Conservation (phyloP, 148 eudicot species). For the Simmondsia chinensis region DNA sequence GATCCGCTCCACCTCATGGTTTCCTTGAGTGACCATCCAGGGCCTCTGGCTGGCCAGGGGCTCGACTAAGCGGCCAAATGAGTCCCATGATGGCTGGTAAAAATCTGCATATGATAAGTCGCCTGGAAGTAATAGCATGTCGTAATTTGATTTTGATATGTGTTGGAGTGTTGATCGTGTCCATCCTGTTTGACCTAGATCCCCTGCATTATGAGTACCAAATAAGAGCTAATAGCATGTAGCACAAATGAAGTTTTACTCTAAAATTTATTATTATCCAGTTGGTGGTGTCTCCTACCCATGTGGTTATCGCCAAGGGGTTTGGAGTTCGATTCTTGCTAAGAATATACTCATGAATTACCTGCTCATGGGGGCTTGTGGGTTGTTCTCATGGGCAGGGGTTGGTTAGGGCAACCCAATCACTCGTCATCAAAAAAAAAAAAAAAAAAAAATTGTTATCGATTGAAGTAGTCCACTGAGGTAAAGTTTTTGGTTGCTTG, state of each 20-base stretch:
- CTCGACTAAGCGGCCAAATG: conserved; percentile 53
- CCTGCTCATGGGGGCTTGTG: too few species aligned
- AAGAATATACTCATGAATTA: too few species aligned
- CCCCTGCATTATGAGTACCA: conserved; percentile 27
- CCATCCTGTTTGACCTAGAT: conserved; percentile 73
- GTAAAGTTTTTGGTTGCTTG: too few species aligned
- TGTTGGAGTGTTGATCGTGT: conserved; percentile 54
- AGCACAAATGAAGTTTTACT: background rate
- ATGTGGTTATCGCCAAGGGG: too few species aligned
- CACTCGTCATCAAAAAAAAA: too few species aligned
- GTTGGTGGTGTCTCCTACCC: too few species aligned
- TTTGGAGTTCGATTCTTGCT: too few species aligned
- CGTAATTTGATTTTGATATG: conserved; percentile 43
- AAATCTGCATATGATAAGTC: conserved; percentile 68
- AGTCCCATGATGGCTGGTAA: conserved; percentile 53
- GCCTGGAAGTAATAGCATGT: conserved; percentile 56
- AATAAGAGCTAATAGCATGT: background rate
- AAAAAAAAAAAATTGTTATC: too few species aligned
- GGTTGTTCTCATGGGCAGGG: too few species aligned
- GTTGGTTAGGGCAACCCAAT: too few species aligned
- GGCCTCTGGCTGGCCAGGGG: conserved; percentile 68
- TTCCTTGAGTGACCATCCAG: conserved; percentile 84
- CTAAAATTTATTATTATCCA: too few species aligned
- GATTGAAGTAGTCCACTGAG: too few species aligned
- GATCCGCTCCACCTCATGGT: conserved; percentile 63